Evolutionary conservation across 78 protist genomes (phyloP).

Genomic region (Pelomyxa schiedti): DNA sequence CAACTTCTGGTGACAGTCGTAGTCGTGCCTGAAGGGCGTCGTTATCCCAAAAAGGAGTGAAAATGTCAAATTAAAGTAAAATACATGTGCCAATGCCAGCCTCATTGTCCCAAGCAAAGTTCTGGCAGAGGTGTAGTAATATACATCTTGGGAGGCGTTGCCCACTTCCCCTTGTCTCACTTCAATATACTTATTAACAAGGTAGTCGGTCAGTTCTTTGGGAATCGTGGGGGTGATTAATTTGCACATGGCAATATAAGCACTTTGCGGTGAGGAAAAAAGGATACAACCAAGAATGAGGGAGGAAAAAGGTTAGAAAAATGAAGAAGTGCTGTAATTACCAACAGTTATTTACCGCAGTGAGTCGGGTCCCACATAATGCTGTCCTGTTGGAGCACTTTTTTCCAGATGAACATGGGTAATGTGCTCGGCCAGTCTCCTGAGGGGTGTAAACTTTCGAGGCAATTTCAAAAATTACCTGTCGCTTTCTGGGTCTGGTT

Average conservation of each 20-base stretch:
- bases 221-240: conserved; percentile 55
- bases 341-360: neutral
- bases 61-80: neutral
- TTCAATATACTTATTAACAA: conserved; percentile 44
- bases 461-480: too few relatives aligned
- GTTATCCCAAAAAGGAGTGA: neutral
- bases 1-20: conserved; percentile 26
- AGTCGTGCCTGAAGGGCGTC: conserved; percentile 58
- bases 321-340: conserved; percentile 35
- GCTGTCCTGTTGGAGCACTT: neutral
- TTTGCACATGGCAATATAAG: conserved; percentile 48
- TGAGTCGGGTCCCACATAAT: neutral
- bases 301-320: conserved; percentile 17
- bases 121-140: conserved; percentile 82
- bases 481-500: conserved; percentile 66
- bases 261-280: neutral
- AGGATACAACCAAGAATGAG: conserved; percentile 22
- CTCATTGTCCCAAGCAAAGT: conserved; percentile 90
- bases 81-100: conserved; percentile 84
- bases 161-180: conserved; percentile 37
- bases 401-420: conserved; percentile 71
- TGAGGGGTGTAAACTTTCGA: too few relatives aligned
- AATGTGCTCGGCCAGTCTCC: conserved; percentile 85
- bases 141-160: conserved; percentile 7
- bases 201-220: conserved; percentile 29